Evolutionary conservation across 2,329 filamentous ascomycete genomes (phyloP), one percentile per base, ranked within the genome.

Genomic region (Elsinoe perseae): DNA sequence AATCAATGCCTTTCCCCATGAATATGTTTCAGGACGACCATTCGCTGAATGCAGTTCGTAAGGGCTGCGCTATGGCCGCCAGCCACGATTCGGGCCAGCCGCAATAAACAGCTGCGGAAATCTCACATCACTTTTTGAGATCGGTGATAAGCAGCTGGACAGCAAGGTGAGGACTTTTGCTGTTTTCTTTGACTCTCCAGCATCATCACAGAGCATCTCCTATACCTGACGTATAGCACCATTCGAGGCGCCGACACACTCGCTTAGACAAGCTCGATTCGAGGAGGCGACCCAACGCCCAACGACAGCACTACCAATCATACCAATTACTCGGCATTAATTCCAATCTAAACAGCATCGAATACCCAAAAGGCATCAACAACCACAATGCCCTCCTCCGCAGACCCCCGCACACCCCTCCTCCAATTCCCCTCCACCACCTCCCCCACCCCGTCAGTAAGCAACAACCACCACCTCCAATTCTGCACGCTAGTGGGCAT

Each of bases 401-500:
- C n/a, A n/a, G 64, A 65, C 56, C 64, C 65, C 57, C 57, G 64
- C 16, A 57, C 63, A 23, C 61, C 65, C 25, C 59, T 67, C 16
- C 62, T 67, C 8, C 65, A 65, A 54, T 65, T 66, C 52, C 23
- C 38, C 28, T 38, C 53, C 9, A 30, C 36, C 36, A 40, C 53
- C n/a, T 18, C 38, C n/a, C 48, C 46, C 2, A 56, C 57, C 16
- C 44, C 57, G 14, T 40, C 18, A 50, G 50, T 46, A 14, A 16
- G 48, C n/a, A 46, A 42, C 30, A 60, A 59, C 54, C 57, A 58
- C 30, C 69, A 72, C 58, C 59, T 62, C 23, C 69, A 72, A 53
- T 72, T 72, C 61, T 72, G 70, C 61, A 58, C 64, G 8, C 63
- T 72, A n/a, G 61, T 70, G 7, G 70, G 70, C 23, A 64, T 69